phyloP scores from a whole-genome alignment of 1,284 basidiomycete species.

The Cryptococcus sp. region DNA sequence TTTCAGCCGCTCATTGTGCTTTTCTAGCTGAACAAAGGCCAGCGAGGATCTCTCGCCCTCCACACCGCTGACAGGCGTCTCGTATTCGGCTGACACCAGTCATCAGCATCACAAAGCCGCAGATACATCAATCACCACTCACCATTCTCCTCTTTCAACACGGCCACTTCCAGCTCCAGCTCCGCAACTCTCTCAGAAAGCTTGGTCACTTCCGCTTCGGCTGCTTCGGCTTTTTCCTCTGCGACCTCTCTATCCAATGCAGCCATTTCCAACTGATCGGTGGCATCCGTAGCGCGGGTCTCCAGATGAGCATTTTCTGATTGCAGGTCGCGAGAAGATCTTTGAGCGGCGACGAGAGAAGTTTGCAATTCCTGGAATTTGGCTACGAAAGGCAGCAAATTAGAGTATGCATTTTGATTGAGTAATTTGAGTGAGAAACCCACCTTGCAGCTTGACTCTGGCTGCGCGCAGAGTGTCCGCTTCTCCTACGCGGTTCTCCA shows the following conservation, averaged over 20 bases:
- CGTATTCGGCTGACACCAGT: constrained; percentile 44
- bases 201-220: constrained; percentile 73
- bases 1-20: constrained; percentile 92
- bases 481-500: constrained; percentile 81
- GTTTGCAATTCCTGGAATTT: constrained; percentile 79
- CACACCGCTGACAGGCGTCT: constrained; percentile 53
- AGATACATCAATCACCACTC: constrained; percentile 9
- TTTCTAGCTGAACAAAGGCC: constrained; percentile 88
- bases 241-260: constrained; percentile 97
- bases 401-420: not conserved
- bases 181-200: constrained; percentile 76
- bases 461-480: constrained; percentile 82
- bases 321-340: constrained; percentile 68
- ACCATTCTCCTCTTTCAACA: constrained; percentile 64
- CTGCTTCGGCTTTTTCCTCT: constrained; percentile 84
- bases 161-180: constrained; percentile 78
- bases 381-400: constrained; percentile 48
- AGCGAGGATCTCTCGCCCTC: constrained; percentile 63
- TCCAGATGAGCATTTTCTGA: constrained; percentile 65
- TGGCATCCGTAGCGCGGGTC: constrained; percentile 65
- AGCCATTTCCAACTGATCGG: constrained; percentile 90
- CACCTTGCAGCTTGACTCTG: constrained; percentile 75
- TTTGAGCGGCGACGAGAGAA: constrained; percentile 68
- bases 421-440: constrained; percentile 7
- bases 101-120: constrained; percentile 5